Conservation (phyloP, 1,139 yeast genomes). For the Protomyces inundatus region DNA sequence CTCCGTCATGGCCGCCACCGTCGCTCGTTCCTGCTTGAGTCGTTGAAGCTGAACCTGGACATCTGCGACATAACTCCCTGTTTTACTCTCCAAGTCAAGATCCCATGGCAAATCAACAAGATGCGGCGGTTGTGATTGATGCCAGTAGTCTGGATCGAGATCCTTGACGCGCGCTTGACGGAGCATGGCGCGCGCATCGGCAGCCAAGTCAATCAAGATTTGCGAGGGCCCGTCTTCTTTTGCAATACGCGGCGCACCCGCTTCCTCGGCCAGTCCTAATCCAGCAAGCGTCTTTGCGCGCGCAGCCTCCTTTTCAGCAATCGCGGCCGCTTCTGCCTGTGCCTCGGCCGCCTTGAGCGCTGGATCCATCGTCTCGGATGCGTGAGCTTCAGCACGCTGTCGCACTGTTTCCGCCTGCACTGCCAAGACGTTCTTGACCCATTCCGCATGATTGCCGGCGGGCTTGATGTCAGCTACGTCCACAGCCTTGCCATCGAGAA, state of each 20-base stretch:
- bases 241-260: background rate
- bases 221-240: background rate
- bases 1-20: background rate
- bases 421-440: background rate
- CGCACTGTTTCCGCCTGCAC: background rate
- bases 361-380: background rate
- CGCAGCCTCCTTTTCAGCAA: background rate
- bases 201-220: background rate
- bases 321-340: background rate
- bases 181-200: background rate
- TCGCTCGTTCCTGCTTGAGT: background rate
- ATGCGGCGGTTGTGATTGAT: conserved; percentile 3
- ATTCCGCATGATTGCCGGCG: background rate
- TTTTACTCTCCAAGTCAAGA: conserved; percentile 1
- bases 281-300: background rate
- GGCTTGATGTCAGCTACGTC: background rate
- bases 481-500: background rate
- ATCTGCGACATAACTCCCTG: conserved; percentile 19
- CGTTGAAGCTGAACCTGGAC: background rate
- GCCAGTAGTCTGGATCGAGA: background rate
- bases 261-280: background rate
- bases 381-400: background rate
- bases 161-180: background rate
- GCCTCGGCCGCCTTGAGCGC: background rate
- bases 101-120: conserved; percentile 15